These are phyloP conservation scores for Curvularia hawaiiensis DNA, from an alignment of 2,329 filamentous ascomycete genomes.

Conservation along the genomic window DNA sequence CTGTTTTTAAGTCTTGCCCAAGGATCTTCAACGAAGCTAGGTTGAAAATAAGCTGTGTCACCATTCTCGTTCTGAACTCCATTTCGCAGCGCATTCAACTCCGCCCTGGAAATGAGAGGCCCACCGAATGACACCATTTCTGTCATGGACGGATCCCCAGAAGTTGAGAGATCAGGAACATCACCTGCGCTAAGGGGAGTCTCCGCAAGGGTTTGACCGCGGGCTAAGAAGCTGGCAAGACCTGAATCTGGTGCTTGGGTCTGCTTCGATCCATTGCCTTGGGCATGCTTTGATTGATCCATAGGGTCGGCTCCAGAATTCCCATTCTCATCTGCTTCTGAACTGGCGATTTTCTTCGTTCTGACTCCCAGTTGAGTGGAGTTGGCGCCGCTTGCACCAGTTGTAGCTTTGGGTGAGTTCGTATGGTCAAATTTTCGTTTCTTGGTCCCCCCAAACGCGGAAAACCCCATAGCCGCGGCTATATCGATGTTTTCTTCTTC, in stretches of 20 bases:
- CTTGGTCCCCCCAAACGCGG: conserved; percentile 70
- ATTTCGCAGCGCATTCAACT: conserved; percentile 45
- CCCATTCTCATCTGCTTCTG: conserved; percentile 4
- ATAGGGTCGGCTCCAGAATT: not conserved
- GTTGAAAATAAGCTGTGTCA: conserved; percentile 72
- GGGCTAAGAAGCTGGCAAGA: conserved; percentile 41
- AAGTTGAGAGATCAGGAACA: not conserved
- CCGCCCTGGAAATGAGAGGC: conserved; percentile 29
- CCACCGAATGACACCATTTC: conserved; percentile 40
- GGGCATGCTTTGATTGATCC: not conserved
- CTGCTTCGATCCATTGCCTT: conserved; percentile 14
- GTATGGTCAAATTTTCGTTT: conserved; percentile 70
- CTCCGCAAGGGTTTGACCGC: conserved; percentile 34
- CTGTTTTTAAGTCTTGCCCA: conserved; percentile 56
- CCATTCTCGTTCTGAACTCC: conserved; percentile 58
- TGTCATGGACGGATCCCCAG: conserved; percentile 9
- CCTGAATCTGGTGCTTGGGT: conserved; percentile 27
- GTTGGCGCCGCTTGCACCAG: conserved; percentile 39
- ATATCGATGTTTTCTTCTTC: conserved; percentile 59
- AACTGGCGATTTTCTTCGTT: conserved; percentile 29
- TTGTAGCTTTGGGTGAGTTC: conserved; percentile 54
- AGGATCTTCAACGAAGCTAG: conserved; percentile 72
- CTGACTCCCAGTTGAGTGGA: conserved; percentile 46
- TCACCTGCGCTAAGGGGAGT: conserved; percentile 14
- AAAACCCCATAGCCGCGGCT: conserved; percentile 74